phyloP scores from a whole-genome alignment of 495 filamentous ascomycete species.

The Penicillium ucsense region DNA sequence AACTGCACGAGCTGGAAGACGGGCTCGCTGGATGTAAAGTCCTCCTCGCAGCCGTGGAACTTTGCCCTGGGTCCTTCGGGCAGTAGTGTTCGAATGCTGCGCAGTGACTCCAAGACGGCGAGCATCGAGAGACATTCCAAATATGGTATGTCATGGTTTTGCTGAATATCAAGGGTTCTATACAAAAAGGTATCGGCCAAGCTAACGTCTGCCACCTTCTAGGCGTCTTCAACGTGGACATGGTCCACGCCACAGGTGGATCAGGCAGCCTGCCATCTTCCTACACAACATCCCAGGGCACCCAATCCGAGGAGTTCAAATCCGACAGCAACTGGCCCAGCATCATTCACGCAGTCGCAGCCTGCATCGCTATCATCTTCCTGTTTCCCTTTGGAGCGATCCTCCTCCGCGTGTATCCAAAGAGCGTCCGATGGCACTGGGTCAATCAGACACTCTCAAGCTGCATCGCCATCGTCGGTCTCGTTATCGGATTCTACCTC shows the following conservation, averaged over 20 bases:
- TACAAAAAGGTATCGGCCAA: neutral
- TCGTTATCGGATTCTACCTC: slow-evolving; percentile 40
- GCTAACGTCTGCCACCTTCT: neutral
- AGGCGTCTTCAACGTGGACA: slow-evolving; percentile 45
- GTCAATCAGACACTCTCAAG: slow-evolving; percentile 35
- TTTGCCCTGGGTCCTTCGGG: slow-evolving; percentile 44
- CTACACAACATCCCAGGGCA: slow-evolving; percentile 10
- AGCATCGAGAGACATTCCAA: slow-evolving; percentile 41
- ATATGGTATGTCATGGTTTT: slow-evolving; percentile 17
- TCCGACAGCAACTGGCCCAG: slow-evolving; percentile 24
- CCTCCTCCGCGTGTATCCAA: slow-evolving; percentile 33
- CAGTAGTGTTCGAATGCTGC: slow-evolving; percentile 11
- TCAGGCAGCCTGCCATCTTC: slow-evolving; percentile 18
- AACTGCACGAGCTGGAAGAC: slow-evolving; percentile 38
- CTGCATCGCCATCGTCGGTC: slow-evolving; percentile 34
- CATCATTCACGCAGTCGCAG: slow-evolving; percentile 41
- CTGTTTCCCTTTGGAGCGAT: slow-evolving; percentile 47
- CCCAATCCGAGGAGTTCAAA: slow-evolving; percentile 4
- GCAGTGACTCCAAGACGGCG: slow-evolving; percentile 29
- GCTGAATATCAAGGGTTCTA: neutral
- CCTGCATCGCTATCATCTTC: slow-evolving; percentile 42
- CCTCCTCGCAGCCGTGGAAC: slow-evolving; percentile 37
- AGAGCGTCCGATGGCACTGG: slow-evolving; percentile 39
- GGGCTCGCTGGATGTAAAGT: slow-evolving; percentile 27
- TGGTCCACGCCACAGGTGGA: slow-evolving; percentile 36